Conservation (phyloP, 768 basidiomycete species). For the Lactarius akahatsu region DNA sequence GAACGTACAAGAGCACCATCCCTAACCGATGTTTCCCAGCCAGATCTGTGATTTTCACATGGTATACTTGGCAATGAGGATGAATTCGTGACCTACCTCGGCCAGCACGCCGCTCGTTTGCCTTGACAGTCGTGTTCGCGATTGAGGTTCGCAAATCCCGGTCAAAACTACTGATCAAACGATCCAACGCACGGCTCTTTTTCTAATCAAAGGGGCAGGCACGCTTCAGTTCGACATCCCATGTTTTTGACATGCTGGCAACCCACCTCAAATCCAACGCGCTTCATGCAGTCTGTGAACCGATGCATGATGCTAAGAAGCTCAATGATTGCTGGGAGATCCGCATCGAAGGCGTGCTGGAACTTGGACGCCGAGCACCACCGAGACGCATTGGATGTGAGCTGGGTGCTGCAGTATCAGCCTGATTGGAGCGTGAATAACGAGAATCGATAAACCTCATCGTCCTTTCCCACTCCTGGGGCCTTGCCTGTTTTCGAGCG, state of each 20-base stretch:
- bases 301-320: constrained; percentile 36
- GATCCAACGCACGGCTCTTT: constrained; percentile 23
- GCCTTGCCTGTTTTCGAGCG: constrained; percentile 77
- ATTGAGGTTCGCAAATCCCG: constrained; percentile 18
- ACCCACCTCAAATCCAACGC: constrained; percentile 11
- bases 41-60: constrained; percentile 12
- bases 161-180: constrained; percentile 15
- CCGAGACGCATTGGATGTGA: constrained; percentile 31
- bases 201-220: constrained; percentile 4
- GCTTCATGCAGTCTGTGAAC: constrained; percentile 29
- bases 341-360: constrained; percentile 34
- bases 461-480: constrained; percentile 62
- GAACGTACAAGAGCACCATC: constrained; percentile 26
- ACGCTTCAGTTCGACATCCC: neutral
- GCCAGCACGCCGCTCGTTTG: constrained; percentile 9
- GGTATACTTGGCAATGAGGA: neutral
- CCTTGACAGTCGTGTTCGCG: constrained; percentile 21
- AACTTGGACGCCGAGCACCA: constrained; percentile 33
- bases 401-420: constrained; percentile 41
- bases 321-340: constrained; percentile 36
- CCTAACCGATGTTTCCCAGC: constrained; percentile 19
- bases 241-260: no score
- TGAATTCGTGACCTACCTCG: constrained; percentile 5
- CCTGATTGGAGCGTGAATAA: constrained; percentile 16
- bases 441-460: constrained; percentile 49